Evolutionary conservation across 148 eudicot species (phyloP).

Genomic region (Rhododendron henanense): DNA sequence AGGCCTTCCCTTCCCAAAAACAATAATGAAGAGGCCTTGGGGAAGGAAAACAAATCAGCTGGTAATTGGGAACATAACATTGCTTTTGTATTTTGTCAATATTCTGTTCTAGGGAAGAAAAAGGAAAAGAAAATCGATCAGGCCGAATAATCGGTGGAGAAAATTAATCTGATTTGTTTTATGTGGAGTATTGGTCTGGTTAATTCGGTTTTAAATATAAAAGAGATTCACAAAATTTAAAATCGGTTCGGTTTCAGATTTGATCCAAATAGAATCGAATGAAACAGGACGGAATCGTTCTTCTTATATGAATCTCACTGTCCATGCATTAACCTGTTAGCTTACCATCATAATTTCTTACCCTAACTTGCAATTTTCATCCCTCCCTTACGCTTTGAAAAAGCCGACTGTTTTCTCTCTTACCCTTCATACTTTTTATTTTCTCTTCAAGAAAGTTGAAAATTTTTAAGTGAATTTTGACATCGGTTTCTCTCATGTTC

Average conservation of each 20-base stretch:
- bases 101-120: constrained; percentile 13
- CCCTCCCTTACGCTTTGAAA: too few relatives aligned
- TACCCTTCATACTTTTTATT: too few relatives aligned
- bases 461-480: too few relatives aligned
- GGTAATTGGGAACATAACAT: constrained; percentile 3
- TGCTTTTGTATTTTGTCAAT: constrained; percentile 4
- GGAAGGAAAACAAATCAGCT: constrained; percentile 7
- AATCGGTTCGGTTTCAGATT: background rate
- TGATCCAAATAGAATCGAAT: background rate
- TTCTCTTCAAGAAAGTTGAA: too few relatives aligned
- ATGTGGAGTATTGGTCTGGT: background rate
- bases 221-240: background rate
- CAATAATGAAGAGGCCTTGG: constrained; percentile 6
- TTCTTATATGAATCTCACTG: too few relatives aligned
- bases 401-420: too few relatives aligned
- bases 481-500: too few relatives aligned
- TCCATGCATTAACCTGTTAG: too few relatives aligned
- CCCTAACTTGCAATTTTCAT: too few relatives aligned
- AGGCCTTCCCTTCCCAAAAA: constrained; percentile 7
- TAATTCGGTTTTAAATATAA: background rate
- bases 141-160: background rate
- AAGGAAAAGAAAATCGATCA: background rate
- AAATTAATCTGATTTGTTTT: background rate
- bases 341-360: too few relatives aligned
- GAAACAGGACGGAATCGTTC: background rate